These are phyloP conservation scores for Yamadazyma triangularis DNA, from an alignment of 1,139 yeast species.

Conservation along the genomic window DNA sequence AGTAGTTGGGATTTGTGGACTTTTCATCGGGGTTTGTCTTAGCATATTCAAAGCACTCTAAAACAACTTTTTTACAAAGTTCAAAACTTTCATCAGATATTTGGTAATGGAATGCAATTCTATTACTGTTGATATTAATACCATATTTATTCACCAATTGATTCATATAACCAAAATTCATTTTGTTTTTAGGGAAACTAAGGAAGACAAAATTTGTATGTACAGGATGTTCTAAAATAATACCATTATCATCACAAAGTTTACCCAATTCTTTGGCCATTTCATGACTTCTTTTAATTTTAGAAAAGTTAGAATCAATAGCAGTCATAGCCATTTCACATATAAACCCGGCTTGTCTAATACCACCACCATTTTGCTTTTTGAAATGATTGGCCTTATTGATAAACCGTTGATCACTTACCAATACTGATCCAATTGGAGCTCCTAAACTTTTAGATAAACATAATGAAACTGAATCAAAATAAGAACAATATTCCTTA, in stretches of 20 bases:
- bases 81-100: slow-evolving; percentile 63
- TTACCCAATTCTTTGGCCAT: slow-evolving; percentile 64
- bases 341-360: slow-evolving; percentile 84
- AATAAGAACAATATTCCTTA: slow-evolving; percentile 67
- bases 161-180: slow-evolving; percentile 55
- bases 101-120: slow-evolving; percentile 87
- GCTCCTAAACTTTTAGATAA: slow-evolving; percentile 91
- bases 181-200: slow-evolving; percentile 55
- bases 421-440: slow-evolving; percentile 88
- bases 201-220: slow-evolving; percentile 85
- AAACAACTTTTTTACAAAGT: slow-evolving; percentile 54
- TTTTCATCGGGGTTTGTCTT: slow-evolving; percentile 27
- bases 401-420: slow-evolving; percentile 60
- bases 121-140: slow-evolving; percentile 66
- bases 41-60: slow-evolving; percentile 51
- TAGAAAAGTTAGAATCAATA: slow-evolving; percentile 66
- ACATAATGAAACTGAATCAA: slow-evolving; percentile 88
- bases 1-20: too few relatives aligned
- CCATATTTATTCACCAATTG: slow-evolving; percentile 55
- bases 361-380: slow-evolving; percentile 94
- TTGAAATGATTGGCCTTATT: slow-evolving; percentile 80
- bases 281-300: slow-evolving; percentile 59
- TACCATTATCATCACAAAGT: slow-evolving; percentile 45
- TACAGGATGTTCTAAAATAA: slow-evolving; percentile 67
- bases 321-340: slow-evolving; percentile 80